Evolutionary conservation across 139 green algal species (phyloP).

Genomic region (Pycnococcus provasolii): DNA sequence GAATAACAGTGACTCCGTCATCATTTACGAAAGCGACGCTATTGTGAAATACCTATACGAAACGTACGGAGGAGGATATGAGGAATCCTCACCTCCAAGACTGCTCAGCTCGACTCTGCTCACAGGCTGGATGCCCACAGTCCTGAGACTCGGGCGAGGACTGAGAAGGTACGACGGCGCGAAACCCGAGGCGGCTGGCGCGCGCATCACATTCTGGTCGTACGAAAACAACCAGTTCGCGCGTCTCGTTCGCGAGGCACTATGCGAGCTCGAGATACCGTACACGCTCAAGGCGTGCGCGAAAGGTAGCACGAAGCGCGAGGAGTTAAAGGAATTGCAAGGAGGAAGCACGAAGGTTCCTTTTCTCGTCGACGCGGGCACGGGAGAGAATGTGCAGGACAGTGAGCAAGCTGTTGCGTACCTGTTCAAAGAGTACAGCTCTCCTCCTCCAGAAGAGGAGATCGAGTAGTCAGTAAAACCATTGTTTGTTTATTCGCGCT

Average conservation of each 20-base stretch:
- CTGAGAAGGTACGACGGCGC: conserved; percentile 23
- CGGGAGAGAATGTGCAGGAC: conserved; percentile 21
- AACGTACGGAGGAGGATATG: conserved; percentile 17
- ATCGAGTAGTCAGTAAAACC: too few species aligned
- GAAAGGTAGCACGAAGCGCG: conserved; percentile 18
- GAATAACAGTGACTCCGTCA: conserved; percentile 9
- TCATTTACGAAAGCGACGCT: conserved; percentile 32
- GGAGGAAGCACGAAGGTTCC: conserved; percentile 22
- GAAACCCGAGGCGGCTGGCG: neutral
- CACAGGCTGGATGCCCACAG: conserved; percentile 33
- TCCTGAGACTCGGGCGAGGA: conserved; percentile 25
- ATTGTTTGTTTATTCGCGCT: too few species aligned
- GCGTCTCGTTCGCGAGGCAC: conserved; percentile 29
- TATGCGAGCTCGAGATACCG: conserved; percentile 36
- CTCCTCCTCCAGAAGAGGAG: too few species aligned
- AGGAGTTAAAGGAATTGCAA: conserved; percentile 6
- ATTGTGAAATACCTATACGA: conserved; percentile 29
- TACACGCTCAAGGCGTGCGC: conserved; percentile 18
- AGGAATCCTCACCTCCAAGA: neutral
- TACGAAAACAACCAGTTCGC: conserved; percentile 40
- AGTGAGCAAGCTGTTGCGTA: conserved; percentile 29
- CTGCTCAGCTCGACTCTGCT: conserved; percentile 17
- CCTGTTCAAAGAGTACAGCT: conserved; percentile 24
- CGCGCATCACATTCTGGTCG: conserved; percentile 21
- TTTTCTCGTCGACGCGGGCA: conserved; percentile 34